These are phyloP conservation scores for Durusdinium trenchii DNA, from an alignment of 73 alveolate genomes.

Conservation along the genomic window DNA sequence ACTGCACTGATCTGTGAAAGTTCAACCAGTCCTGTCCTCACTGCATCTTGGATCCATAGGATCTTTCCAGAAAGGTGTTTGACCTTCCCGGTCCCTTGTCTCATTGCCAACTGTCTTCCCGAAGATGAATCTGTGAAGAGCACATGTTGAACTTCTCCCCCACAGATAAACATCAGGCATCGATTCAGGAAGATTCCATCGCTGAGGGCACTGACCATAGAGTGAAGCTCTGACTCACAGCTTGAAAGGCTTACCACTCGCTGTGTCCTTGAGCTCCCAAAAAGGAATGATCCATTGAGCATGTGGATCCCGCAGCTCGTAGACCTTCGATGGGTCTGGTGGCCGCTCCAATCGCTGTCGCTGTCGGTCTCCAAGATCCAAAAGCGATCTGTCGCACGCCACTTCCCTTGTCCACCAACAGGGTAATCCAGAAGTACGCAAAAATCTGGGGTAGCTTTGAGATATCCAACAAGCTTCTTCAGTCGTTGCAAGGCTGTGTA, in stretches of 20 bases:
- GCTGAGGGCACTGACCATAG: not conserved
- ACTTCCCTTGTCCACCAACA: not conserved
- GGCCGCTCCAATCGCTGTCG: not conserved
- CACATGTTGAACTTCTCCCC: not conserved
- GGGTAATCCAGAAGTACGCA: not conserved
- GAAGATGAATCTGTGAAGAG: not conserved
- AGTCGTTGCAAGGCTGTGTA: not conserved
- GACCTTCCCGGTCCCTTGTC: constrained; percentile 11
- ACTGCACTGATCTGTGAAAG: not conserved
- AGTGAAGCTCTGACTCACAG: not conserved
- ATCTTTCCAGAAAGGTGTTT: not conserved
- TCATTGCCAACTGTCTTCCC: not conserved
- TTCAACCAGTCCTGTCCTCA: not conserved
- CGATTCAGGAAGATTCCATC: not conserved
- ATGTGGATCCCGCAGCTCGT: not conserved
- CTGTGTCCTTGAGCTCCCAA: not conserved
- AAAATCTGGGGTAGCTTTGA: not conserved
- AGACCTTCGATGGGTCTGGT: not conserved
- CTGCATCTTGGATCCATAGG: not conserved
- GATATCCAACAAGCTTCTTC: not conserved
- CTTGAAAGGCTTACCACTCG: not conserved
- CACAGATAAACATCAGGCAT: not conserved
- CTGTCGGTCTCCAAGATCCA: not conserved
- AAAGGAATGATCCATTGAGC: not conserved
- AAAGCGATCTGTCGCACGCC: not conserved